A percentile compares a stretch with the other conserved stretches of the same genome.
Conservation (phyloP, 768 basidiomycete genomes). For the Tricholoma terreum region DNA sequence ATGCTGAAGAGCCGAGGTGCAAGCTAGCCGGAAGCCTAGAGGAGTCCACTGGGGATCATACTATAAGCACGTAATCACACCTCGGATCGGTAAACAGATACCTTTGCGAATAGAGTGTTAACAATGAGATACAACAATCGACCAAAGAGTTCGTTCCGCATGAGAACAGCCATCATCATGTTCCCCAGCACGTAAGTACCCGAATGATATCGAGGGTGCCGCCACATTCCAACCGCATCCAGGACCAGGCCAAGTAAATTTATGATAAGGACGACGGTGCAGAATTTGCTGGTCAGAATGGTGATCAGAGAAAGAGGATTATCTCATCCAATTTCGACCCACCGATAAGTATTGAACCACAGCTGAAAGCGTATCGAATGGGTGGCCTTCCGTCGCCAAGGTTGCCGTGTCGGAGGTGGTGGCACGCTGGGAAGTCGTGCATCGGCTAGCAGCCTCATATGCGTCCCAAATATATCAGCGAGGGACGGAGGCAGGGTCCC, state of each 20-base stretch:
- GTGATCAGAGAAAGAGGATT: not conserved
- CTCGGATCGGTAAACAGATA: slow-evolving; percentile 16
- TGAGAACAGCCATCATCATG: slow-evolving; percentile 65
- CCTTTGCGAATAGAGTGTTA: slow-evolving; percentile 80
- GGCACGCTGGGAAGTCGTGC: not conserved
- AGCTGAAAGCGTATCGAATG: slow-evolving; percentile 59
- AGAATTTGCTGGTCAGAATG: slow-evolving; percentile 60
- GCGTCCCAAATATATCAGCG: too few relatives aligned
- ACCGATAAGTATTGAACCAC: slow-evolving; percentile 84
- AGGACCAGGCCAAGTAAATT: slow-evolving; percentile 61
- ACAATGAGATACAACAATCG: slow-evolving; percentile 69
- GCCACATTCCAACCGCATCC: slow-evolving; percentile 64
- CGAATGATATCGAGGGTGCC: slow-evolving; percentile 61
- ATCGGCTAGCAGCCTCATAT: not conserved
- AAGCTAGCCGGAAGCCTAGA: slow-evolving; percentile 57
- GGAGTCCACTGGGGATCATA: slow-evolving; percentile 40
- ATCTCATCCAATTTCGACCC: slow-evolving; percentile 9
- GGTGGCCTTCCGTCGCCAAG: slow-evolving; percentile 36
- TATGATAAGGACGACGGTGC: slow-evolving; percentile 53
- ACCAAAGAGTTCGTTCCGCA: slow-evolving; percentile 82
- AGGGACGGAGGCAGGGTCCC: too few relatives aligned
- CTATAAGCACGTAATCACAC: slow-evolving; percentile 1
- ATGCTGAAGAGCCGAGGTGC: slow-evolving; percentile 73
- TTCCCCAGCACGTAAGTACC: slow-evolving; percentile 77
- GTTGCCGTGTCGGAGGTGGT: slow-evolving; percentile 6